These are phyloP conservation scores for Mycena leptocephala DNA, from an alignment of 768 basidiomycete species.

Conservation along the genomic window DNA sequence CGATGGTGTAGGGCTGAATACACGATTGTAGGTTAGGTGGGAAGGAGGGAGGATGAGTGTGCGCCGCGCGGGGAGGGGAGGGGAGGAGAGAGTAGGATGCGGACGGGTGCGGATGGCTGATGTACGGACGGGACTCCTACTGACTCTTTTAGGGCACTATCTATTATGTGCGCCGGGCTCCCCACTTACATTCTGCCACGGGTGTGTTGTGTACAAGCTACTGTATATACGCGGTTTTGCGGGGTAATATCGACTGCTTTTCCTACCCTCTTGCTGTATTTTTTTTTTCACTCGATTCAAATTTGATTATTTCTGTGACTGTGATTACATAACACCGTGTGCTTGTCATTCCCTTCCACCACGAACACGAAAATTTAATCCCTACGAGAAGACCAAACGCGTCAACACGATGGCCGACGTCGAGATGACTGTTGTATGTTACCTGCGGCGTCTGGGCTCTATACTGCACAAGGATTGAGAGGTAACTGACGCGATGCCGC, in stretches of 20 bases:
- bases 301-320: neutral
- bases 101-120: no score
- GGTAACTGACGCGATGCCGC: neutral
- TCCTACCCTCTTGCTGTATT: neutral
- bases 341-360: neutral
- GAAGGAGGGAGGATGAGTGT: neutral
- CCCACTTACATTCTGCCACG: neutral
- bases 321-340: neutral
- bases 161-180: neutral
- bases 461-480: no score
- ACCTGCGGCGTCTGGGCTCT: no score
- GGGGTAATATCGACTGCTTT: neutral
- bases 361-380: neutral
- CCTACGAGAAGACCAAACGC: neutral
- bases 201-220: neutral
- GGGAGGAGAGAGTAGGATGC: no score
- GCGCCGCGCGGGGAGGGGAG: neutral
- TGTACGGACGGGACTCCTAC: no score
- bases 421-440: conserved; percentile 20
- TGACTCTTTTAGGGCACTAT: neutral
- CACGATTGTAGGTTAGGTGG: neutral
- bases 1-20: no score
- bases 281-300: neutral
- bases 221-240: conserved; percentile 5
- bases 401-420: conserved; percentile 30